Conservation (phyloP, 257 asterid genomes). For the Voacanga thouarsii region DNA sequence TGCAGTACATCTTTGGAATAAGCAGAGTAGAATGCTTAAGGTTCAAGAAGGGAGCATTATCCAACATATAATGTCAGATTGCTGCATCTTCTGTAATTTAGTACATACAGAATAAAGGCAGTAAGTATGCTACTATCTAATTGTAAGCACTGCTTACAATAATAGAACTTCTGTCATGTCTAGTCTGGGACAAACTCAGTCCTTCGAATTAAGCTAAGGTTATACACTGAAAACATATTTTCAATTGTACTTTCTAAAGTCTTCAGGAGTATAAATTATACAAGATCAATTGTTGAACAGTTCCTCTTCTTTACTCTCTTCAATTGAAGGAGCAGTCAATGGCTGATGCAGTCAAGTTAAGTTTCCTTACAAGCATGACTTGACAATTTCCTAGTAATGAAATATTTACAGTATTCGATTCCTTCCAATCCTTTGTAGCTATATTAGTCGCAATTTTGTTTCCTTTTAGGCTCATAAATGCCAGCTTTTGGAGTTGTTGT, state of each 20-base stretch:
- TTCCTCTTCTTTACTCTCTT: background rate
- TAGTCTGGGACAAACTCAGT: conserved; percentile 17
- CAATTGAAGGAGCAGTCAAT: background rate
- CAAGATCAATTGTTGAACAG: background rate
- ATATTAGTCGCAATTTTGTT: background rate
- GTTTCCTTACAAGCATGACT: background rate
- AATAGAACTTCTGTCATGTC: background rate
- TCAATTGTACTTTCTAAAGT: background rate
- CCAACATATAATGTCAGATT: conserved; percentile 43
- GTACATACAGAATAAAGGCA: conserved; percentile 3
- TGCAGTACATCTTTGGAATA: conserved; percentile 84
- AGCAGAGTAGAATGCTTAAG: conserved; percentile 62
- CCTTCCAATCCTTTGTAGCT: background rate
- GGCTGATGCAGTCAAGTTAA: background rate
- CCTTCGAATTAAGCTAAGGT: background rate
- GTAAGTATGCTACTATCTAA: background rate
- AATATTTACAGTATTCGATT: background rate
- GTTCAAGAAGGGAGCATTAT: conserved; percentile 71
- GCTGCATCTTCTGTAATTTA: conserved; percentile 43
- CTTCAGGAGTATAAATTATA: background rate
- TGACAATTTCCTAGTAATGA: background rate
- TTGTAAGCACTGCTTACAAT: background rate
- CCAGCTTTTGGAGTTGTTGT: background rate
- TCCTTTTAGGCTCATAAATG: background rate
- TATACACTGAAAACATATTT: background rate